Evolutionary conservation across 148 eudicot species (phyloP), one percentile per base, ranked within the genome.

Genomic region (Camellia japonica): DNA sequence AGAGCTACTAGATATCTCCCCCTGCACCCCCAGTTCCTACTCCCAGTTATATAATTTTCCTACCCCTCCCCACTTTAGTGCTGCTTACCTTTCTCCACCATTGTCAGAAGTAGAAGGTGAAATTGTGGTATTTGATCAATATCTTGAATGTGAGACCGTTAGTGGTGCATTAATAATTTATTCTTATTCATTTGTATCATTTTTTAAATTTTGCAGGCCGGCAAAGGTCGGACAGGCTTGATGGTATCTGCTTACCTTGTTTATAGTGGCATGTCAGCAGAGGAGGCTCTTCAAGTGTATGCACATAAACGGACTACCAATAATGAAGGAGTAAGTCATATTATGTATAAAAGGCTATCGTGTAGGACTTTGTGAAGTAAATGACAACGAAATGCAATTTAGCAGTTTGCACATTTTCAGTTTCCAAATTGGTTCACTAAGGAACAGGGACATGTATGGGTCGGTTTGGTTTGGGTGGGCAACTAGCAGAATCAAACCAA

Each of bases 191-290:
- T 66, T 52, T 52, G 19, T 41, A 56, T 20, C 6, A 65, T 38
- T 6, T 65, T 30, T 54, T 41, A 43, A 46, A 71, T 61, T 77
- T 65, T 75, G 76, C 82, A 90, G 93, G 93, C 93, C 30, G 93
- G 93, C 73, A 90, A 90, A 83, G 91, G 93, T 58, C 84, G 93
- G 78, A 90, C 91, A 1, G 91, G 91, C 68, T 81, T 90, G 73
- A 90, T 90, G 93, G 89, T 90, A 54, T 87, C 85, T 30, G 80
- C 77, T 78, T 89, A 87, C 83, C 85, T 90, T 43, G 91, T 86
- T 56, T 90, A 90, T 69, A 44, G 72, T 59, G 93, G 90, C 63
- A 86, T 89, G 91, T 70, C 87, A 71, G 85, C 87, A 23, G 89
- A 90, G 80, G 86, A 89, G 75, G 93, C 93, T 79, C 85, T 90